Evolutionary conservation across 805 yeast genomes (phyloP), one percentile per base, ranked within the genome.

Genomic region (Wickerhamiella slavikovae): DNA sequence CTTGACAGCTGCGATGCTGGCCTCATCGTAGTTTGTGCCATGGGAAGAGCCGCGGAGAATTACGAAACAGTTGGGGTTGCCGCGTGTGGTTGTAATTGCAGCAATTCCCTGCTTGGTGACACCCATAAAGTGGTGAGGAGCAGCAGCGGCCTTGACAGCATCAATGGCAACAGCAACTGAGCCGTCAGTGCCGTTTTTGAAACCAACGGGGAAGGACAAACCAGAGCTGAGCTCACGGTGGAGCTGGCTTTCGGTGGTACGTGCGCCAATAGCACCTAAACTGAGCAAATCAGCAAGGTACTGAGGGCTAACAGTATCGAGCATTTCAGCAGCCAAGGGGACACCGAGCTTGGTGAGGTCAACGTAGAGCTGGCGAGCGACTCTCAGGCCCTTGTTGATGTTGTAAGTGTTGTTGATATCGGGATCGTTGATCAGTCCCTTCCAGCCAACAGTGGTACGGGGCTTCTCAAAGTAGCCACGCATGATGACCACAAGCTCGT

Each of bases 401-500:
- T 82, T 70, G 70, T 78, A 85, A 30, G 92, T 64, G 36, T 79
- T 79, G 53, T 85, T 92, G 44, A 85, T 74, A 46, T 89, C 93
- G 19, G 98, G 98, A 54, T 85, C 98, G 51, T 85, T 85, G 46
- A 85, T 89, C 41, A 85, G 64, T 42, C 98, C 98, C 58, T 85
- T 85, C 98, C 98, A 85, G 35, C 98, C 98, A 27, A 89, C 96
- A 17, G 96, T 85, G 29, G 98, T 85, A 58, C 98, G 71, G 44
- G 98, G 98, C 57, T 85, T 85, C 54, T 85, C 98, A 47, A 89
- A 64, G 60, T 89, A 89, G 3, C 96, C 96, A 58, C 98, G 72
- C 98, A 89, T 89, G 37, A 89, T 73, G 35, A 89, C 72, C 33
- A 71, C 67, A 35, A 89, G 62, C 42, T 85, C 94, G 28, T 66